phyloP scores from a whole-genome alignment of 768 basidiomycete species.

The Boletus edulis region DNA sequence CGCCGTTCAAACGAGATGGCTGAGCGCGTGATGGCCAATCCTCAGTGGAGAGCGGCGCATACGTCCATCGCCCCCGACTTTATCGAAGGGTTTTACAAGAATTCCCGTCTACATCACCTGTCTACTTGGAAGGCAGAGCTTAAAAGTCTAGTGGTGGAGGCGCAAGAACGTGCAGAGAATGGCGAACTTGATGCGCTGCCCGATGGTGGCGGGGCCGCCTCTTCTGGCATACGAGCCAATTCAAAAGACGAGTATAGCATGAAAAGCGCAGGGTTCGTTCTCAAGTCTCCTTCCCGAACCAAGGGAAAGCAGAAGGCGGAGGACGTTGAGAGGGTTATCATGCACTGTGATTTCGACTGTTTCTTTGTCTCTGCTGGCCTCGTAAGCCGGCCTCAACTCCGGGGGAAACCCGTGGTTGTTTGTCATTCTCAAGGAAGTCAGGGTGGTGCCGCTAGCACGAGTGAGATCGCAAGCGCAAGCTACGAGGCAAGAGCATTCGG shows the following conservation, averaged over 20 bases:
- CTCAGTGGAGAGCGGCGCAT: slow-evolving; percentile 83
- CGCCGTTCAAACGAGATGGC: slow-evolving; percentile 70
- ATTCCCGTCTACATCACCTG: slow-evolving; percentile 91
- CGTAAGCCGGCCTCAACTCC: slow-evolving; percentile 72
- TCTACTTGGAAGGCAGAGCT: slow-evolving; percentile 93
- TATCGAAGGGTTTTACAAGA: slow-evolving; percentile 78
- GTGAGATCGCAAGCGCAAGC: slow-evolving; percentile 91
- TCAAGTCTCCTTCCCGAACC: slow-evolving; percentile 45
- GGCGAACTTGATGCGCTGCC: slow-evolving; percentile 16
- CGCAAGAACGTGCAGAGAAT: slow-evolving; percentile 67
- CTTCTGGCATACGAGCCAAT: background rate
- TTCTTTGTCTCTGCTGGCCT: slow-evolving; percentile 96
- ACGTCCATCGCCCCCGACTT: slow-evolving; percentile 87
- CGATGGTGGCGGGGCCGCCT: background rate
- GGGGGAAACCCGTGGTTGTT: slow-evolving; percentile 88
- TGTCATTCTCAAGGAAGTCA: slow-evolving; percentile 87
- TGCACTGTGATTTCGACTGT: slow-evolving; percentile 95
- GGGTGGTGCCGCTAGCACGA: slow-evolving; percentile 77
- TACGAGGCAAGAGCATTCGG: slow-evolving; percentile 91
- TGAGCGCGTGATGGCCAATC: slow-evolving; percentile 74
- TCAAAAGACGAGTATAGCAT: slow-evolving; percentile 42
- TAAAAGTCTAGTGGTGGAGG: slow-evolving; percentile 71
- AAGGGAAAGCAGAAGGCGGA: slow-evolving; percentile 54
- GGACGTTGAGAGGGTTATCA: slow-evolving; percentile 61
- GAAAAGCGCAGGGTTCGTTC: slow-evolving; percentile 48